phyloP scores from a whole-genome alignment of 352 stramenopile species.

The Sclerospora graminicola region DNA sequence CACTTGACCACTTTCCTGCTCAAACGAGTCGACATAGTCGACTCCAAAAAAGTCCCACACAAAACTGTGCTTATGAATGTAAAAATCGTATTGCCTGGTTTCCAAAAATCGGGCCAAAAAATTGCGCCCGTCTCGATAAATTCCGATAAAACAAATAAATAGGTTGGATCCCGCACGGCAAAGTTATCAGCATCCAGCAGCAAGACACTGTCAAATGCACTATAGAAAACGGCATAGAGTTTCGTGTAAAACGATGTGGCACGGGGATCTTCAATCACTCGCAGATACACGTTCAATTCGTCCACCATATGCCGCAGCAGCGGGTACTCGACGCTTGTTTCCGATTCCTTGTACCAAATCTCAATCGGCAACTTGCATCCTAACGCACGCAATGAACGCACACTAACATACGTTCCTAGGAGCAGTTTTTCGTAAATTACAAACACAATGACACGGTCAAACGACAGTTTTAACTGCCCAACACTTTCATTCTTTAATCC shows the following conservation, averaged over 20 bases:
- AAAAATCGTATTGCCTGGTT: constrained; percentile 60
- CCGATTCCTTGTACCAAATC: constrained; percentile 33
- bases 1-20: constrained; percentile 81
- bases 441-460: constrained; percentile 41
- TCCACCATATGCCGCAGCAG: constrained; percentile 28
- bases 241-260: constrained; percentile 49
- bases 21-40: constrained; percentile 53
- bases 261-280: constrained; percentile 31
- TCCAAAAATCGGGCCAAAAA: constrained; percentile 84
- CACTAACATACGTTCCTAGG: constrained; percentile 41
- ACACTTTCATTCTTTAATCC: constrained; percentile 20
- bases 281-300: constrained; percentile 30
- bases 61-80: constrained; percentile 52
- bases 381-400: constrained; percentile 36
- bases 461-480: constrained; percentile 20
- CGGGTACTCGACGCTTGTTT: constrained; percentile 27
- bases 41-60: constrained; percentile 65
- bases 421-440: constrained; percentile 55
- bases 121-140: constrained; percentile 48
- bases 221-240: constrained; percentile 42
- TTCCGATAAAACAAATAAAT: constrained; percentile 54
- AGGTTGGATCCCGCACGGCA: constrained; percentile 39
- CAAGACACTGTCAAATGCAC: constrained; percentile 41
- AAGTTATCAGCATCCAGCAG: constrained; percentile 57
- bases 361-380: constrained; percentile 45